Percentiles rank a stretch among this genome's conserved stretches.
These are phyloP conservation scores for Suhomyces panamericanus DNA, from an alignment of 1,139 yeast genomes.

Conservation along the genomic window DNA sequence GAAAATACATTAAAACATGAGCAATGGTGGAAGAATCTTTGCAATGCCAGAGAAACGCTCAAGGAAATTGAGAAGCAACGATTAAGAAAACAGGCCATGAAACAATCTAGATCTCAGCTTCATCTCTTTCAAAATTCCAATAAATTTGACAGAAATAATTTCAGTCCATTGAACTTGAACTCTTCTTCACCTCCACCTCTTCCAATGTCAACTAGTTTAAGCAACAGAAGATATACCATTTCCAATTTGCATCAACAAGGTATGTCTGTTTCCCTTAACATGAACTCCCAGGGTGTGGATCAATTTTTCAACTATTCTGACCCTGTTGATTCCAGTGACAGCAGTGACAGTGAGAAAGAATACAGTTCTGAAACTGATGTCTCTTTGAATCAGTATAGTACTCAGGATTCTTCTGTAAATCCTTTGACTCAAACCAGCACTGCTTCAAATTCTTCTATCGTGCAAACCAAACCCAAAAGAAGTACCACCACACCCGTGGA, in stretches of 20 bases:
- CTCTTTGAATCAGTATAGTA: neutral
- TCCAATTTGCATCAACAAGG: constrained; percentile 72
- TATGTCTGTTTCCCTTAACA: constrained; percentile 60
- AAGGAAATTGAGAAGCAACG: constrained; percentile 36
- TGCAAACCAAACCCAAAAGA: neutral
- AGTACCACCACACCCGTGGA: neutral
- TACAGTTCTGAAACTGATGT: constrained; percentile 17
- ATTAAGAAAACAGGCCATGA: constrained; percentile 10
- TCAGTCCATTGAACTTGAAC: constrained; percentile 30
- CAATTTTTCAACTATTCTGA: constrained; percentile 29
- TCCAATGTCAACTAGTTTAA: constrained; percentile 18
- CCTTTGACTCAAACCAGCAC: neutral
- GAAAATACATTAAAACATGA: constrained; percentile 36
- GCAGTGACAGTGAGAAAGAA: constrained; percentile 33
- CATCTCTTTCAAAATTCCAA: neutral
- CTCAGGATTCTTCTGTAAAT: neutral
- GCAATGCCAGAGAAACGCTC: constrained; percentile 52
- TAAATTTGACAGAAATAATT: constrained; percentile 15
- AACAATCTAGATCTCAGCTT: constrained; percentile 8
- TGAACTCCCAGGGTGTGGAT: constrained; percentile 52
- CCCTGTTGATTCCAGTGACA: constrained; percentile 24
- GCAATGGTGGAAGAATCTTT: constrained; percentile 69
- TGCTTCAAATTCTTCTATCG: neutral
- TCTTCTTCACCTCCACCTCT: constrained; percentile 5
- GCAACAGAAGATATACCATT: constrained; percentile 47